Percentiles rank a stretch among this genome's conserved stretches.
phyloP scores from a whole-genome alignment of 2,329 filamentous ascomycete genomes.

The Pseudohalonectria lignicola region DNA sequence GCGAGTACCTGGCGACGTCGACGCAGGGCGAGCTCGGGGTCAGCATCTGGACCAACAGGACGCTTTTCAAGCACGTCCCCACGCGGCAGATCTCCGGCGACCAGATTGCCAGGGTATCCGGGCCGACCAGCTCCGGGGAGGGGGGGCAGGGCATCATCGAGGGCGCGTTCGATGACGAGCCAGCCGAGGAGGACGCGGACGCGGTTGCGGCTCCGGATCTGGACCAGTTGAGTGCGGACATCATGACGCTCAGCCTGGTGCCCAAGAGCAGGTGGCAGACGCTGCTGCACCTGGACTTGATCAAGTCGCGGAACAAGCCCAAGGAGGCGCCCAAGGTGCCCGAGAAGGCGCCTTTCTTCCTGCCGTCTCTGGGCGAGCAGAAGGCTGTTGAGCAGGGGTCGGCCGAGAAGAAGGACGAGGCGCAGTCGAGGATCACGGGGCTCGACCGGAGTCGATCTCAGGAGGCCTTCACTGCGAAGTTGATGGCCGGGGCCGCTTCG shows the following conservation, averaged over 20 bases:
- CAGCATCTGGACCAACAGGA: slow-evolving; percentile 93
- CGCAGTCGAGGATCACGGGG: slow-evolving; percentile 56
- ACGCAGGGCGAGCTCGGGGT: slow-evolving; percentile 75
- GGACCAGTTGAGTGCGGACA: slow-evolving; percentile 70
- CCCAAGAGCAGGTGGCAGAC: slow-evolving; percentile 93
- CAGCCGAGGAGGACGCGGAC: slow-evolving; percentile 38
- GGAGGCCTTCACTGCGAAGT: slow-evolving; percentile 45
- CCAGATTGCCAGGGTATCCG: slow-evolving; percentile 53
- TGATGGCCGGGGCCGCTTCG: slow-evolving; percentile 39
- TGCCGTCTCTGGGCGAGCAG: slow-evolving; percentile 6
- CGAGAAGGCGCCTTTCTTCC: slow-evolving; percentile 64
- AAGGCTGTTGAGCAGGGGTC: slow-evolving; percentile 11
- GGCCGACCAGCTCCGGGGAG: slow-evolving; percentile 74
- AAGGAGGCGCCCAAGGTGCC: slow-evolving; percentile 84
- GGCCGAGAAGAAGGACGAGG: slow-evolving; percentile 27
- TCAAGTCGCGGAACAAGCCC: slow-evolving; percentile 89
- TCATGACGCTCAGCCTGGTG: slow-evolving; percentile 82
- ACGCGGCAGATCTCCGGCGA: slow-evolving; percentile 75
- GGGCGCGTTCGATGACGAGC: slow-evolving; percentile 55
- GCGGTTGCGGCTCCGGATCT: slow-evolving; percentile 43
- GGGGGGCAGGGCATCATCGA: slow-evolving; percentile 66
- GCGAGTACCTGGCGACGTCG: slow-evolving; percentile 88
- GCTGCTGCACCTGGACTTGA: slow-evolving; percentile 80
- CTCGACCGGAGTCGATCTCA: slow-evolving; percentile 48
- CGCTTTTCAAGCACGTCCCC: slow-evolving; percentile 79